Percentiles rank a stretch among this genome's conserved stretches.
Evolutionary conservation across 2,329 filamentous ascomycete genomes (phyloP).

Genomic region (Monosporascus sp.): DNA sequence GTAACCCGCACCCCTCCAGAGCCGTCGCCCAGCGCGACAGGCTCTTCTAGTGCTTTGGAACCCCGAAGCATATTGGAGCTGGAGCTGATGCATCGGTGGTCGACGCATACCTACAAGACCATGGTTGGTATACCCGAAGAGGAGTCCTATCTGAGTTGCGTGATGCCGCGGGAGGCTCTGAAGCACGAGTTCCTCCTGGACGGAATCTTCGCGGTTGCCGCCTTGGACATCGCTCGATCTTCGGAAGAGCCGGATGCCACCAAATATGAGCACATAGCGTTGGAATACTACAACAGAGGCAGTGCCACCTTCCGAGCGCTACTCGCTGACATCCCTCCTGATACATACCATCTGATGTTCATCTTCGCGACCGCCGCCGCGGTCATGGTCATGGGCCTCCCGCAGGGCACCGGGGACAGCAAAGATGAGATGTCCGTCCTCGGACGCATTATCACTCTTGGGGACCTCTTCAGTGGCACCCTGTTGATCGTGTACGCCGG

Average conservation of each 20-base stretch:
- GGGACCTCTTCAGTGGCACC: slow-evolving; percentile 21
- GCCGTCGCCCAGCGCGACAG: background rate
- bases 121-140: slow-evolving; percentile 34
- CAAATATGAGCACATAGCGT: slow-evolving; percentile 25
- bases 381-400: slow-evolving; percentile 23
- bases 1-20: background rate
- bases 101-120: slow-evolving; percentile 37
- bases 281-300: slow-evolving; percentile 29
- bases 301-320: slow-evolving; percentile 26
- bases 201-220: slow-evolving; percentile 30
- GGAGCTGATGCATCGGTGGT: slow-evolving; percentile 48
- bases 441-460: slow-evolving; percentile 17
- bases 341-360: slow-evolving; percentile 25
- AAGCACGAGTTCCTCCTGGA: slow-evolving; percentile 35
- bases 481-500: slow-evolving; percentile 19
- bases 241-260: slow-evolving; percentile 10
- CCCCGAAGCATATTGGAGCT: slow-evolving; percentile 33
- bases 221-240: slow-evolving; percentile 27
- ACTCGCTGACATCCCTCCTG: slow-evolving; percentile 22
- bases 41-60: slow-evolving; percentile 1
- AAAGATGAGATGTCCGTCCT: slow-evolving; percentile 13
- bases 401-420: slow-evolving; percentile 15
- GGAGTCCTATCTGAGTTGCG: slow-evolving; percentile 26
- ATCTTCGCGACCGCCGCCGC: slow-evolving; percentile 25
- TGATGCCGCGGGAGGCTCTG: slow-evolving; percentile 30